Percentiles rank a stretch among this genome's conserved stretches.
Evolutionary conservation across 768 basidiomycete species (phyloP).

Genomic region (Chlorophyllum brunneum): DNA sequence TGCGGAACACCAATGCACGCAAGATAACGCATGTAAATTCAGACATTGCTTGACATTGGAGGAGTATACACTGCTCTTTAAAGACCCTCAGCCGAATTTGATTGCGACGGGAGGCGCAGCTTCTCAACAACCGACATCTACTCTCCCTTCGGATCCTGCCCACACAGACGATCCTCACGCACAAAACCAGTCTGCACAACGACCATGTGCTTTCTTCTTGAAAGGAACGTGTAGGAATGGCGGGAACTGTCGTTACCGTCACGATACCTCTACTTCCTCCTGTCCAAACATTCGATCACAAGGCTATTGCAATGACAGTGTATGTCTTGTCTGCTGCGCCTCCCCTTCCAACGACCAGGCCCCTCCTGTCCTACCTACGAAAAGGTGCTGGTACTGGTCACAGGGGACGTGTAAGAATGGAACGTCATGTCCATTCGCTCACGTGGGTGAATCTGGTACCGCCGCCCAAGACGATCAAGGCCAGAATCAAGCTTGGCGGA

Average conservation of each 20-base stretch:
- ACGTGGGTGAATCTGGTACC: conserved; percentile 18
- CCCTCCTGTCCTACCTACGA: neutral
- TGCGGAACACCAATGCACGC: conserved; percentile 31
- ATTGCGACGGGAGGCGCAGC: conserved; percentile 18
- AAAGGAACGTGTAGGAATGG: conserved; percentile 12
- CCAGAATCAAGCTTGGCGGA: too few relatives aligned
- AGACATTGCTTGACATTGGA: conserved; percentile 36
- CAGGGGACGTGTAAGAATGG: conserved; percentile 37
- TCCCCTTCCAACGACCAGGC: neutral
- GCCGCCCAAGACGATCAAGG: neutral
- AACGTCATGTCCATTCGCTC: conserved; percentile 31
- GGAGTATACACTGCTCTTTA: conserved; percentile 36
- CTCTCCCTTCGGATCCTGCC: too few relatives aligned
- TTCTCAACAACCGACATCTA: neutral
- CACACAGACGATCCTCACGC: neutral
- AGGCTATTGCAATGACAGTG: neutral
- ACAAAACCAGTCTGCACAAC: neutral
- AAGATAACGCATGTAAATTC: conserved; percentile 30
- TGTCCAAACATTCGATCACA: neutral
- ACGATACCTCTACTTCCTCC: neutral
- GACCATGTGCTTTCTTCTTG: conserved; percentile 1
- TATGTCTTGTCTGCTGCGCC: neutral
- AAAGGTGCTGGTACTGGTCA: conserved; percentile 31
- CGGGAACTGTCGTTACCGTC: neutral
- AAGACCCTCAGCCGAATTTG: conserved; percentile 32